A percentile compares a stretch with the other conserved stretches of the same genome.
phyloP scores from a whole-genome alignment of 2,329 filamentous ascomycete genomes.

The Ophiostoma sp. region DNA sequence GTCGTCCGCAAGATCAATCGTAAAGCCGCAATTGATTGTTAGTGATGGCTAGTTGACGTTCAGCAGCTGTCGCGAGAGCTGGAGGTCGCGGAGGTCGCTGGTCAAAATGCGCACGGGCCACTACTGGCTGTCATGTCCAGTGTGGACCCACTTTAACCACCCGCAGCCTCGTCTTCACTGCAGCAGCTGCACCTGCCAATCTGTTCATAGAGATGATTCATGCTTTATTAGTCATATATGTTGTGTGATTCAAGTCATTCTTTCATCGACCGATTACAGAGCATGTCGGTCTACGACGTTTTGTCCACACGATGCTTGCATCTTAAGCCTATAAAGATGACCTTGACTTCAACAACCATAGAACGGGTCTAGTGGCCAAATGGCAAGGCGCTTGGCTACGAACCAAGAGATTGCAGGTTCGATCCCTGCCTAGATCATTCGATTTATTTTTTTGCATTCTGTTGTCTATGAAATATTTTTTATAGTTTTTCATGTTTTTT shows the following conservation, averaged over 20 bases:
- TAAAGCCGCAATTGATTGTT: background rate
- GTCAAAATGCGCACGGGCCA: constrained; percentile 3
- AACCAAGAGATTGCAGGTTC: constrained; percentile 39
- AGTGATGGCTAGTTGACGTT: background rate
- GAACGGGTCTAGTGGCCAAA: constrained; percentile 31
- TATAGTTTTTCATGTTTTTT: background rate
- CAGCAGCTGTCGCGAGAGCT: background rate
- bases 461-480: background rate
- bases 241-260: background rate
- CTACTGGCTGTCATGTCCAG: background rate
- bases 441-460: constrained; percentile 5
- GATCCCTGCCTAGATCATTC: constrained; percentile 34
- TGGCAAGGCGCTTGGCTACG: constrained; percentile 38
- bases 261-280: too few species aligned
- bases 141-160: background rate
- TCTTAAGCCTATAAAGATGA: background rate
- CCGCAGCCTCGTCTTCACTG: background rate
- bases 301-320: background rate
- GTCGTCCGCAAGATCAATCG: background rate
- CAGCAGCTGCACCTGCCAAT: background rate
- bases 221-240: background rate
- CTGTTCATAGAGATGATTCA: background rate
- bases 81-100: background rate
- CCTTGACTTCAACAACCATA: background rate
- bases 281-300: background rate